phyloP scores from a whole-genome alignment of 2,329 filamentous ascomycete genomes.

The Parastagonospora avenae region DNA sequence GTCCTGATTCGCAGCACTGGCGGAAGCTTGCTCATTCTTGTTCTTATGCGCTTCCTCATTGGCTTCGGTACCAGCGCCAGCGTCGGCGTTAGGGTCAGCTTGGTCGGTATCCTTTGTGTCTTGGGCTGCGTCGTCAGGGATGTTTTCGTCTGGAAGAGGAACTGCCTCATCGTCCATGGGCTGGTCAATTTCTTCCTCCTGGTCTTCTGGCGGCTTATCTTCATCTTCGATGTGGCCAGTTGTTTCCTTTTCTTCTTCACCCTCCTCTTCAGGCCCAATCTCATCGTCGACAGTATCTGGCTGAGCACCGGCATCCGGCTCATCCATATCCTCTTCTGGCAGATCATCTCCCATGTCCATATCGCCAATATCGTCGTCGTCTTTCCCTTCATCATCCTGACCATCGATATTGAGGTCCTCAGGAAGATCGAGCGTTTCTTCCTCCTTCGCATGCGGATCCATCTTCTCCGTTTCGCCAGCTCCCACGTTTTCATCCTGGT shows the following conservation, averaged over 20 bases:
- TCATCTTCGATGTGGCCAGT: slow-evolving; percentile 43
- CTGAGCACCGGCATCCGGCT: slow-evolving; percentile 34
- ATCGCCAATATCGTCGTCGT: slow-evolving; percentile 50
- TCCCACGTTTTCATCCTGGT: slow-evolving; percentile 65
- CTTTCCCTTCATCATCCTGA: slow-evolving; percentile 63
- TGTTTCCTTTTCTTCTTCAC: slow-evolving; percentile 43
- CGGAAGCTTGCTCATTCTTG: slow-evolving; percentile 64
- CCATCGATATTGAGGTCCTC: slow-evolving; percentile 87
- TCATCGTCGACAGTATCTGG: slow-evolving; percentile 43
- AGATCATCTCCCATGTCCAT: slow-evolving; percentile 46
- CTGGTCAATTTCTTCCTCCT: slow-evolving; percentile 55
- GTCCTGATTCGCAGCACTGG: slow-evolving; percentile 64
- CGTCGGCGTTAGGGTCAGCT: slow-evolving; percentile 61
- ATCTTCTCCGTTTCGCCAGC: slow-evolving; percentile 70
- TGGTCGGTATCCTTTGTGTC: slow-evolving; percentile 56
- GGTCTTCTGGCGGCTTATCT: slow-evolving; percentile 52
- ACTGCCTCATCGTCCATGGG: slow-evolving; percentile 49
- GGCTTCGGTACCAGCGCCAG: slow-evolving; percentile 68
- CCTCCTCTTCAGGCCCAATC: slow-evolving; percentile 38
- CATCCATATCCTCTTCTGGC: slow-evolving; percentile 40
- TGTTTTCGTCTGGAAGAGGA: slow-evolving; percentile 55
- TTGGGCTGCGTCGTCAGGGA: slow-evolving; percentile 55
- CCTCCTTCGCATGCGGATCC: slow-evolving; percentile 79
- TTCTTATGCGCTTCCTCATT: slow-evolving; percentile 61
- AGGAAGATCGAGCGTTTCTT: slow-evolving; percentile 80